A percentile compares a stretch with the other conserved stretches of the same genome.
phyloP scores from a whole-genome alignment of 495 filamentous ascomycete genomes.

The Xylona heveae region DNA sequence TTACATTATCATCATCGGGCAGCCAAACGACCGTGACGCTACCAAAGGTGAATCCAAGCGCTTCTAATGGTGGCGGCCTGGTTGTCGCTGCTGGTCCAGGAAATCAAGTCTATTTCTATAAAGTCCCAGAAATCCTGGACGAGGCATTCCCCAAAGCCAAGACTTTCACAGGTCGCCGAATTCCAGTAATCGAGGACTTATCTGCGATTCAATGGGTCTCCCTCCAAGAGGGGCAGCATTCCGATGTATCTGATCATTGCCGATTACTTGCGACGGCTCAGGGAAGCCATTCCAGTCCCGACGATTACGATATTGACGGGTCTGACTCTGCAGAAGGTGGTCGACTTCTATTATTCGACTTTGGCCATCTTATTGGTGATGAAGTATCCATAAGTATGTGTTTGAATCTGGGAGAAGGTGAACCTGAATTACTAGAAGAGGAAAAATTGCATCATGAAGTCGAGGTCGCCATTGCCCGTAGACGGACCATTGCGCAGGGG shows the following conservation, averaged over 20 bases:
- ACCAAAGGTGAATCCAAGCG: conserved; percentile 43
- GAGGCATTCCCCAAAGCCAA: background rate
- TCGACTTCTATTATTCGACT: conserved; percentile 57
- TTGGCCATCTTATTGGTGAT: conserved; percentile 37
- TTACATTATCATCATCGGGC: no score
- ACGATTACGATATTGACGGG: conserved; percentile 27
- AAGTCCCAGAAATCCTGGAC: conserved; percentile 48
- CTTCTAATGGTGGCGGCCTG: conserved; percentile 48
- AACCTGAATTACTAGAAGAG: conserved; percentile 48
- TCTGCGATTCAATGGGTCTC: conserved; percentile 42
- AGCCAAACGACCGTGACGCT: conserved; percentile 36
- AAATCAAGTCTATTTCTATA: conserved; percentile 60
- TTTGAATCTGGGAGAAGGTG: conserved; percentile 55
- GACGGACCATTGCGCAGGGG: conserved; percentile 44
- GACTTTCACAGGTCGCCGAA: conserved; percentile 27
- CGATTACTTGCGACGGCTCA: no score
- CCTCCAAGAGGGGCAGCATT: no score
- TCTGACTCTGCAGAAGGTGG: conserved; percentile 62
- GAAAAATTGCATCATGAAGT: conserved; percentile 57
- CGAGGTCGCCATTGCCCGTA: conserved; percentile 62
- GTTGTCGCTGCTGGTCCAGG: conserved; percentile 56
- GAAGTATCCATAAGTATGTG: conserved; percentile 35
- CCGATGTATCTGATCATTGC: no score
- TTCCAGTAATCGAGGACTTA: conserved; percentile 32
- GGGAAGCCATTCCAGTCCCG: conserved; percentile 12